Evolutionary conservation across 495 filamentous ascomycete genomes (phyloP).

Genomic region (Penicillium silybi): DNA sequence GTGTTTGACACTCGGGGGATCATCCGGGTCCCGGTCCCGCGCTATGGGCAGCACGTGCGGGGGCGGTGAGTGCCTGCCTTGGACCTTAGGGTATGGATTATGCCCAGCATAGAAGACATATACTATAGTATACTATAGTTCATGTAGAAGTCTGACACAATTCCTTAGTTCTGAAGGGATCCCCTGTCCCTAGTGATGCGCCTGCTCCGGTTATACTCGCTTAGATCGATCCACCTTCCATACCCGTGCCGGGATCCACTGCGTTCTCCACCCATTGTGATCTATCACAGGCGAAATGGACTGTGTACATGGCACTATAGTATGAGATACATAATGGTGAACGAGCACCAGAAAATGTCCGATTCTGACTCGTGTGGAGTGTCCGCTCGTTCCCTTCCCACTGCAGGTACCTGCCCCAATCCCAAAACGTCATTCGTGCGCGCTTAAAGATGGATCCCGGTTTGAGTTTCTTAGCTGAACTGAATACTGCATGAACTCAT

Average conservation of each 20-base stretch:
- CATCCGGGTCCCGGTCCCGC: not conserved
- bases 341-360: slow-evolving; percentile 18
- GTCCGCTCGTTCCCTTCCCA: not conserved
- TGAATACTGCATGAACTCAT: slow-evolving; percentile 15
- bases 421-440: slow-evolving; percentile 1
- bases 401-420: slow-evolving; percentile 20
- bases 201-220: too few relatives aligned
- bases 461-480: slow-evolving; percentile 12
- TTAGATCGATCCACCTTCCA: slow-evolving; percentile 9
- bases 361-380: not conserved
- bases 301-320: slow-evolving; percentile 1
- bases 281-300: slow-evolving; percentile 4
- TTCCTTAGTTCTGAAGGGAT: not conserved
- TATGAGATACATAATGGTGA: slow-evolving; percentile 15
- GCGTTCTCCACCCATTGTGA: slow-evolving; percentile 6
- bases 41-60: not conserved
- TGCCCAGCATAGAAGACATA: not conserved
- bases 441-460: slow-evolving; percentile 1
- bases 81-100: too few relatives aligned
- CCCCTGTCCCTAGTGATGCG: too few relatives aligned
- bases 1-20: not conserved
- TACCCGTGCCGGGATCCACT: slow-evolving; percentile 10
- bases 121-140: not conserved
- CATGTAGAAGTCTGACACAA: too few relatives aligned
- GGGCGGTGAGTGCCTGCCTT: not conserved